phyloP scores from a whole-genome alignment of 345 rosid genomes.

The Citrus glauca region DNA sequence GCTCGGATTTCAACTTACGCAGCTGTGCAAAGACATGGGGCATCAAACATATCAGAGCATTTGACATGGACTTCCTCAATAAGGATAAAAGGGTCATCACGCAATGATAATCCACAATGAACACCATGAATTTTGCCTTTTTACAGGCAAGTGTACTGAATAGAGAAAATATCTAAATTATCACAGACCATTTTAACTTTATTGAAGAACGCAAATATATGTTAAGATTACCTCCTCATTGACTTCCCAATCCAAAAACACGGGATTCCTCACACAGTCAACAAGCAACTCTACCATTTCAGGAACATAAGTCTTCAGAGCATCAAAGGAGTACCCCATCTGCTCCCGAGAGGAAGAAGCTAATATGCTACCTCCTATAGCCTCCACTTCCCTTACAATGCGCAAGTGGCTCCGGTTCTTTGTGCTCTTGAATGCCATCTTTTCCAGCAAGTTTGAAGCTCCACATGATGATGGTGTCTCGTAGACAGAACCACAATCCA shows the following conservation, averaged over 20 bases:
- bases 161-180: not conserved
- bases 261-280: slow-evolving; percentile 70
- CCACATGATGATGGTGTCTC: slow-evolving; percentile 63
- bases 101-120: not conserved
- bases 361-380: slow-evolving; percentile 62
- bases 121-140: not conserved
- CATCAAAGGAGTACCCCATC: slow-evolving; percentile 66
- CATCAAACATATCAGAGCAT: not conserved
- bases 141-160: not conserved
- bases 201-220: not conserved
- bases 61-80: not conserved
- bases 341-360: slow-evolving; percentile 76
- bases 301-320: slow-evolving; percentile 66
- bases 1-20: slow-evolving; percentile 51
- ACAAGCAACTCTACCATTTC: slow-evolving; percentile 74
- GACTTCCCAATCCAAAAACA: slow-evolving; percentile 82
- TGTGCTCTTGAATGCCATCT: slow-evolving; percentile 84
- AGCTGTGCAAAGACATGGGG: slow-evolving; percentile 32
- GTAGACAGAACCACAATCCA: slow-evolving; percentile 66
- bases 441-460: slow-evolving; percentile 65
- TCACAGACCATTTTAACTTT: not conserved
- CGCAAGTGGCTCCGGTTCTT: slow-evolving; percentile 57
- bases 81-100: not conserved
- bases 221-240: slow-evolving; percentile 53
- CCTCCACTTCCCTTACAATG: slow-evolving; percentile 70